Evolutionary conservation across 1,284 basidiomycete species (phyloP).

Genomic region (Ganoderma leucocontextum): DNA sequence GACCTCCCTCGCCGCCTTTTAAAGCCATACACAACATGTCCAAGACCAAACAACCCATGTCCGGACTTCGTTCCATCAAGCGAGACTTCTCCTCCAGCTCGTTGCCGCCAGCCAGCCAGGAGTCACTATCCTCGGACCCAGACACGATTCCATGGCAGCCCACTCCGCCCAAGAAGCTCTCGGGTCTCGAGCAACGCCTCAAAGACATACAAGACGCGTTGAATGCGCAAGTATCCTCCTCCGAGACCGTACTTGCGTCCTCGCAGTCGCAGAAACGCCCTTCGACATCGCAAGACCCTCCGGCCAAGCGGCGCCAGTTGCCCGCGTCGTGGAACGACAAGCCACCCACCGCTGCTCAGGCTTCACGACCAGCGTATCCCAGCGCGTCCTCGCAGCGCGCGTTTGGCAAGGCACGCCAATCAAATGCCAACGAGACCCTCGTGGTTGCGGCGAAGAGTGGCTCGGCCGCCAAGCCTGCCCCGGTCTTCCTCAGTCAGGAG

Average conservation of each 20-base stretch:
- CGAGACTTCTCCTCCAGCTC: conserved; percentile 43
- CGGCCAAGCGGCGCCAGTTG: conserved; percentile 58
- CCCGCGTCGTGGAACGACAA: conserved; percentile 55
- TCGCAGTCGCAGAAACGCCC: conserved; percentile 54
- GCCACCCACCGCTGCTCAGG: conserved; percentile 15
- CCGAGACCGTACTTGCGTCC: conserved; percentile 32
- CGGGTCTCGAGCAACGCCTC: conserved; percentile 51
- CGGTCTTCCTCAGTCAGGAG: conserved; percentile 78
- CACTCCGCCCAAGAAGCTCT: conserved; percentile 34
- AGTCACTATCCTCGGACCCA: conserved; percentile 23
- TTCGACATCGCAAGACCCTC: conserved; percentile 45
- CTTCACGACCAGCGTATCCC: conserved; percentile 37
- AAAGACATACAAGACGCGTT: conserved; percentile 62
- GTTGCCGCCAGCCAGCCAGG: conserved; percentile 37
- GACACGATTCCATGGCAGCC: conserved; percentile 36
- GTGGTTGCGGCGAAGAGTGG: conserved; percentile 31
- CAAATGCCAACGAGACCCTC: conserved; percentile 25
- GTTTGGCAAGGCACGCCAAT: conserved; percentile 24
- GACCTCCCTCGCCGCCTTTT: not conserved
- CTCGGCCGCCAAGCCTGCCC: conserved; percentile 46
- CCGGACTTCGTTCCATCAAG: conserved; percentile 40
- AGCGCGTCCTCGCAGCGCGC: conserved; percentile 34
- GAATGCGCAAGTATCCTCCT: conserved; percentile 34
- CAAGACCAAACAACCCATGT: conserved; percentile 39
- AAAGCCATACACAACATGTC: not conserved